Evolutionary conservation across 2,329 filamentous ascomycete species (phyloP), one percentile per base, ranked within the genome.

Genomic region (Penicillium janthinellum): DNA sequence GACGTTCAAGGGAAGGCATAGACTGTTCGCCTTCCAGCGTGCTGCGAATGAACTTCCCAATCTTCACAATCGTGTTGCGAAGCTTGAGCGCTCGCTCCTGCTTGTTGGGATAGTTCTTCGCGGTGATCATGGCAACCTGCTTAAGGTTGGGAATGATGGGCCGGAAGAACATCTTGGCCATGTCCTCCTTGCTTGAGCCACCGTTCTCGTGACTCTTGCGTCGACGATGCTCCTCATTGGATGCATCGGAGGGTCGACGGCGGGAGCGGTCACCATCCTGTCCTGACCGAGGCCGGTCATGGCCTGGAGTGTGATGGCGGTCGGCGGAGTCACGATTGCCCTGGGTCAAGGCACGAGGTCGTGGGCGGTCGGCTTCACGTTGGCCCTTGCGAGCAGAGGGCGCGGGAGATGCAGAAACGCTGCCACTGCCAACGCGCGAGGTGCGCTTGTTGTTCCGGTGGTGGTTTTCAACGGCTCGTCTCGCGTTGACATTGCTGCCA

Each of bases 391-490:
- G 78, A 38, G 71, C 65, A 3, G 77, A 76, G 35, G 78, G 77
- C 4, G 77, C 78, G 17, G 80, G 80, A 10, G 79, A 82, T 14
- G 78, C 77, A 6, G 79, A 80, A 11, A 79, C 71, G 61, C 77
- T 79, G 22, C 67, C 68, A 57, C 75, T 75, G 28, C 71, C 67
- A 49, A 71, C 64, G 12, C 76, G 73, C 12, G 72, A 67, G 44
- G 72, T 69, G 71, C 96, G 94, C 80, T 96, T 96, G 79, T 93
- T 96, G 78, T 94, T 96, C 57, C 93, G 91, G 75, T 96, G 93
- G 70, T 97, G 93, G 65, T 96, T 96, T 70, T 96, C 93, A 31
- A 96, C 88, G 0, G 90, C 87, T 70, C 88, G 88, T 74, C 91
- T 92, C 3, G 90, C 90, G 20, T 86, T 86, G 34, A 85, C 83